Evolutionary conservation across 2,329 filamentous ascomycete species (phyloP), one percentile per base, ranked within the genome.

Genomic region (Aureobasidium sp.): DNA sequence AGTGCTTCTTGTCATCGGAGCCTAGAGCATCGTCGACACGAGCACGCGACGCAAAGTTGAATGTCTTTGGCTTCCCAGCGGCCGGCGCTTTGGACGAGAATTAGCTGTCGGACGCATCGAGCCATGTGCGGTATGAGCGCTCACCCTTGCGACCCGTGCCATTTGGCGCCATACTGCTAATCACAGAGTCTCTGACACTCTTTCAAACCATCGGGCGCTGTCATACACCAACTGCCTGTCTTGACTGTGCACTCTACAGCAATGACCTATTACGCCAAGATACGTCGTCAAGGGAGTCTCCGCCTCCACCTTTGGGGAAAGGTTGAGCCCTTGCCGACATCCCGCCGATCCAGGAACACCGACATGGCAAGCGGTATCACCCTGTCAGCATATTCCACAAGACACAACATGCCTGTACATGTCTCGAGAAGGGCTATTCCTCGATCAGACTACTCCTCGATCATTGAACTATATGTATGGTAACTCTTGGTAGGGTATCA

Each of bases 131-230:
- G 16, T 13, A 13, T 41, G 27, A 25, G 50, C 50, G 41, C 45
- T 48, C 32, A 65, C 63, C 62, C 58, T 65, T 65, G 32, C 63
- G 63, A 59, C 62, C 51, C 29, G 59, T 63, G 59, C 61, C 63
- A 48, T 65, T 65, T 42, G 63, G 63, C 48, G 63, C 63, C 63
- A 65, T 65, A 16, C 45, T 65, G 61, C 27, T 29, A 25, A 32
- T 10, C 32, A 42, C 29, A 49, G 34, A 55, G 27, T 27, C 9
- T 13, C 25, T 49, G 9, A 11, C 16, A 32, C 25, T 27, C 48
- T 58, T 51, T 49, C 44, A 53, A 53, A 55, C 44, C 55, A 59
- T 63, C 61, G 54, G 53, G 16, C 41, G 39, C 41, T 57, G 39
- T 45, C n/a, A n/a, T 57, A 11, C 10, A 32, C 29, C 37, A n/a